Base-by-base conservation (phyloP, 1,139 yeast genomes). In the Kluyveromyces sp. region DNA sequence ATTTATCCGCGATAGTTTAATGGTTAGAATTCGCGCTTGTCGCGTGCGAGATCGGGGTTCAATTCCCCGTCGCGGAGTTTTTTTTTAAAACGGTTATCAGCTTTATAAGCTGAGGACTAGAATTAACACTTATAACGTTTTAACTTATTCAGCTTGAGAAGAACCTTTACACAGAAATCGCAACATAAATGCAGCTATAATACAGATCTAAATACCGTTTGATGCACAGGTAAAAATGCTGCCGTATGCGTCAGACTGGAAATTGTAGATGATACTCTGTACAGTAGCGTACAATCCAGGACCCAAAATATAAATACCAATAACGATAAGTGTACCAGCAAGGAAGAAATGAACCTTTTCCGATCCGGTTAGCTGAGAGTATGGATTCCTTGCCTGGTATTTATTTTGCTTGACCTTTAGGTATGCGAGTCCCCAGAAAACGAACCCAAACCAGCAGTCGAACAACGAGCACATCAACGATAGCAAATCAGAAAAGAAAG, bases 391-490 rank as follows among this genome's bases (percentile, higher is more conserved):
- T 9, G 54, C 55, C 30, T 53, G 49, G 41, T 60, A 52, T 33
- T 61, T 56, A 17, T 51, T 51, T 40, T 63, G 63, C 49, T 62
- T 66, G 50, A 73, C 63, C 52, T 69, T 70, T 55, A 77, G 68
- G 58, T 60, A 77, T 0, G 83, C 82, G 30, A 75, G 70, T n/a
- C 80, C 81, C 83, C 83, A 78, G 54, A 77, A 78, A 17, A 77
- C 74, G 54, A 74, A 78, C 0, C 83, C 83, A 53, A 78, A 78
- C 78, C 80, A 78, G 56, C 81, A 75, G 57, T 77, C 83, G 54
- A 78, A 78, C 42, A 78, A 64, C 2, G 83, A 76, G n/a, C 77
- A 72, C 82, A 78, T 77, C 54, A 78, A 64, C 4, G 80, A 70
- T 38, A 78, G 65, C 51, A 78, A 62, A 53, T 77, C 82, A 26